Conservation (phyloP, 2,329 filamentous ascomycete genomes). For the Colletotrichum costaricense region DNA sequence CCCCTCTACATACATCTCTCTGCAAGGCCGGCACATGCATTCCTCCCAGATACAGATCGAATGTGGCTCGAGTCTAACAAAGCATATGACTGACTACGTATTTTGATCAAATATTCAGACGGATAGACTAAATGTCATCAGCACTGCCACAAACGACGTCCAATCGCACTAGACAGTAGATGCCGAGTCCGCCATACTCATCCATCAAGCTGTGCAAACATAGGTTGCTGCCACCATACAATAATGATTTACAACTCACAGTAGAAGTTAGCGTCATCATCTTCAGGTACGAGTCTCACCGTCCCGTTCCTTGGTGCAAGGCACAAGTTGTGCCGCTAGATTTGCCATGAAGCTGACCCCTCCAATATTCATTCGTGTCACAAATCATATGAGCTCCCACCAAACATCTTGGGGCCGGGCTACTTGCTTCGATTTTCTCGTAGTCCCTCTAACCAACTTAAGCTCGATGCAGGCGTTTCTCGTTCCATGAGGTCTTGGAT, state of each 20-base stretch:
- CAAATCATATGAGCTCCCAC: background rate
- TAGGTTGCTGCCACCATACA: background rate
- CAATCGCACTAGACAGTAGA: background rate
- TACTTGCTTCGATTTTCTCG: background rate
- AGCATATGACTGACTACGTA: background rate
- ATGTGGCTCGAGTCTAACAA: background rate
- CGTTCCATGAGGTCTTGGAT: background rate
- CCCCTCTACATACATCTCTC: background rate
- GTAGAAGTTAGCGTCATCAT: background rate
- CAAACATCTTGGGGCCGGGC: background rate
- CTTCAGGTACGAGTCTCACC: constrained; percentile 11
- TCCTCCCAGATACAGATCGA: background rate
- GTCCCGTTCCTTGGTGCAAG: background rate
- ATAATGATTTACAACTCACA: background rate
- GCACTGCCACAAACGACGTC: background rate
- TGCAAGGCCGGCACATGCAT: constrained; percentile 21
- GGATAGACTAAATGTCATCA: background rate
- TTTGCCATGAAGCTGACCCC: constrained; percentile 5
- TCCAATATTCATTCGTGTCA: background rate
- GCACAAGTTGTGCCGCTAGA: background rate
- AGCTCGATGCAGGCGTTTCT: background rate
- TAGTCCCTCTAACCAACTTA: background rate
- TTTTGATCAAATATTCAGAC: background rate
- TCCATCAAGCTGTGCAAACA: background rate
- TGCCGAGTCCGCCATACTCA: background rate